A percentile compares a stretch with the other conserved stretches of the same genome.
phyloP scores from a whole-genome alignment of 179 eudicot genomes.

The Spinacia oleracea region DNA sequence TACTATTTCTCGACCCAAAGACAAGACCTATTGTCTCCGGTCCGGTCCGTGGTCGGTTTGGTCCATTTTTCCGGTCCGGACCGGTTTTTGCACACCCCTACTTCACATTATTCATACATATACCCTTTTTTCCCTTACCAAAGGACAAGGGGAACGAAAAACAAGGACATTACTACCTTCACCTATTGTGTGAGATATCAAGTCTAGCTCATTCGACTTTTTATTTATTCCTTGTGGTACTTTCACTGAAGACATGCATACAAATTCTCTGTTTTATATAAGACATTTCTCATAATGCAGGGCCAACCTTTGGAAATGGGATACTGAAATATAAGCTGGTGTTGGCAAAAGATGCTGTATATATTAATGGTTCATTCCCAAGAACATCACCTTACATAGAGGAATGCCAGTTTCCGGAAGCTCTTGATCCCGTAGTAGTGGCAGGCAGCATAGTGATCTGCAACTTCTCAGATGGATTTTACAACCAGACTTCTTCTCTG shows the following conservation, averaged over 20 bases:
- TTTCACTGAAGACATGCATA: neutral
- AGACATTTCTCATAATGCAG: constrained; percentile 32
- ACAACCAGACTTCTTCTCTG: constrained; percentile 67
- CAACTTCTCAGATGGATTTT: constrained; percentile 78
- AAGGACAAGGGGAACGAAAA: too few relatives aligned
- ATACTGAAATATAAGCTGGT: constrained; percentile 66
- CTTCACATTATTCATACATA: too few relatives aligned
- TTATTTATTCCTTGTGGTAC: neutral
- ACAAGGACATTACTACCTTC: too few relatives aligned
- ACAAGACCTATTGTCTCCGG: too few relatives aligned
- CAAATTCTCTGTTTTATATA: neutral
- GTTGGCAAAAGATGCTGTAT: constrained; percentile 70
- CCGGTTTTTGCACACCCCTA: too few relatives aligned
- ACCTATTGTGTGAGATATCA: too few relatives aligned
- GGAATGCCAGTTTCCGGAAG: constrained; percentile 87
- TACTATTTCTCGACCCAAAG: too few relatives aligned
- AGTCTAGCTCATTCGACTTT: too few relatives aligned
- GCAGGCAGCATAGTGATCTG: constrained; percentile 75
- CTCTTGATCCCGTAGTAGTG: constrained; percentile 61
- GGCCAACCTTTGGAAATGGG: constrained; percentile 62
- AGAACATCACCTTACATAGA: constrained; percentile 58
- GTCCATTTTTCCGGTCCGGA: too few relatives aligned
- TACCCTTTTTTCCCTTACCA: too few relatives aligned
- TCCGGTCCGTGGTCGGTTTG: too few relatives aligned
- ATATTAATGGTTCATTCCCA: constrained; percentile 57